phyloP scores from a whole-genome alignment of 352 stramenopile species.

The Phytophthora cactorum region DNA sequence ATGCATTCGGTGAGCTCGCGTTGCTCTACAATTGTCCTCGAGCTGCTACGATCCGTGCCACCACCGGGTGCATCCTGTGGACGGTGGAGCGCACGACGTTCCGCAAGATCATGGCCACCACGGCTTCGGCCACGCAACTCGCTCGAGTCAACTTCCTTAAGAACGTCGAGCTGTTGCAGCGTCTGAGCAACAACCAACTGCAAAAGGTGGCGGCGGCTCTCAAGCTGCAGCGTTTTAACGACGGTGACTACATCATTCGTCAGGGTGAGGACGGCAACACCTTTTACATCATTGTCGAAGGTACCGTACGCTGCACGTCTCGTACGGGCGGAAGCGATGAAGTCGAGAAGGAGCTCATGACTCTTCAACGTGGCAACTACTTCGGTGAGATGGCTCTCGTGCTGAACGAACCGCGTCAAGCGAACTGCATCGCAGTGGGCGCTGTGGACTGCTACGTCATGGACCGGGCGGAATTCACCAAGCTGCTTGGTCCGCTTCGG shows the following conservation, averaged over 20 bases:
- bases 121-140: constrained; percentile 74
- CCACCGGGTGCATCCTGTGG: constrained; percentile 90
- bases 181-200: constrained; percentile 89
- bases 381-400: constrained; percentile 91
- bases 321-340: constrained; percentile 47
- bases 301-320: constrained; percentile 86
- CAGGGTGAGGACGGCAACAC: constrained; percentile 95
- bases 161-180: constrained; percentile 93
- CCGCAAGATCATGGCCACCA: constrained; percentile 85
- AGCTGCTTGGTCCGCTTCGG: constrained; percentile 78
- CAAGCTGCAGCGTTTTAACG: constrained; percentile 85
- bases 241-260: constrained; percentile 93
- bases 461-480: constrained; percentile 88
- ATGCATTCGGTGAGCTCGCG: constrained; percentile 96
- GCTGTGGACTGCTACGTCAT: constrained; percentile 93
- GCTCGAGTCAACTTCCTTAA: constrained; percentile 92
- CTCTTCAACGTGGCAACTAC: constrained; percentile 81
- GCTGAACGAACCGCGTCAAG: constrained; percentile 85
- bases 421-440: constrained; percentile 82
- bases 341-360: constrained; percentile 81
- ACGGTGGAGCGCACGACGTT: constrained; percentile 92
- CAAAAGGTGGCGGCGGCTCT: constrained; percentile 86
- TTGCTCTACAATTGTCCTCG: constrained; percentile 97
- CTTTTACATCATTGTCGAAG: constrained; percentile 98
- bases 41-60: constrained; percentile 92